A percentile compares a stretch with the other conserved stretches of the same genome.
These are phyloP conservation scores for Solanum piurae DNA, from an alignment of 257 asterid species.

Conservation along the genomic window DNA sequence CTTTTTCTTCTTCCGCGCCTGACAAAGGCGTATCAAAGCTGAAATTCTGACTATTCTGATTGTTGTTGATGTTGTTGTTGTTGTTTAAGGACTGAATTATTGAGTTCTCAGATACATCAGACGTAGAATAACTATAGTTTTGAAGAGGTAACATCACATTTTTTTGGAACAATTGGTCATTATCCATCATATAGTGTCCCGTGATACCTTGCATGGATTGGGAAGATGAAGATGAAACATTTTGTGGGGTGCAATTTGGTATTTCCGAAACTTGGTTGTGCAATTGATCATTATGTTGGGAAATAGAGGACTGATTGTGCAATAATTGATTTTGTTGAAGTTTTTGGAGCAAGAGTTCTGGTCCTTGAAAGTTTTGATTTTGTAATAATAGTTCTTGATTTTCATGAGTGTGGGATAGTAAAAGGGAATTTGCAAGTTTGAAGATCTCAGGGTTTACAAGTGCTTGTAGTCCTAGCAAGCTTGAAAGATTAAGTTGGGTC, in stretches of 20 bases:
- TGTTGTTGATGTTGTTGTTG: not conserved
- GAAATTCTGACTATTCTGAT: not conserved
- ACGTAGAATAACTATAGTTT: slow-evolving; percentile 1
- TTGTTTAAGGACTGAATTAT: not conserved
- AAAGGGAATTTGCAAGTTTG: slow-evolving; percentile 31
- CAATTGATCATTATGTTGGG: slow-evolving; percentile 35
- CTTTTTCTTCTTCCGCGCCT: slow-evolving; percentile 31
- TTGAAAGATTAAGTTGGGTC: slow-evolving; percentile 41
- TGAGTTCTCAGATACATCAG: slow-evolving; percentile 31
- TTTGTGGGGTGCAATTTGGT: slow-evolving; percentile 12
- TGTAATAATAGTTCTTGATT: slow-evolving; percentile 28
- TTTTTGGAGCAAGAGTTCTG: slow-evolving; percentile 24
- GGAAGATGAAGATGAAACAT: slow-evolving; percentile 15
- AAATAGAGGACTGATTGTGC: slow-evolving; percentile 23
- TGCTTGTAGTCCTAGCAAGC: slow-evolving; percentile 53
- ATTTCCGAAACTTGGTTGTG: slow-evolving; percentile 25
- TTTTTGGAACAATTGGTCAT: not conserved
- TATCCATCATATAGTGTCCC: not conserved
- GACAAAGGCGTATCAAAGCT: slow-evolving; percentile 24
- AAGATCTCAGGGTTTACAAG: slow-evolving; percentile 54
- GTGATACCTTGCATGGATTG: slow-evolving; percentile 8
- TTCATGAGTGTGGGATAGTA: slow-evolving; percentile 14
- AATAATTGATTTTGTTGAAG: slow-evolving; percentile 9
- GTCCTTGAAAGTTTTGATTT: slow-evolving; percentile 20
- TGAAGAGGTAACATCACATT: not conserved